Conservation (phyloP, 495 filamentous ascomycete genomes). For the Thermothielavioides terrestris region DNA sequence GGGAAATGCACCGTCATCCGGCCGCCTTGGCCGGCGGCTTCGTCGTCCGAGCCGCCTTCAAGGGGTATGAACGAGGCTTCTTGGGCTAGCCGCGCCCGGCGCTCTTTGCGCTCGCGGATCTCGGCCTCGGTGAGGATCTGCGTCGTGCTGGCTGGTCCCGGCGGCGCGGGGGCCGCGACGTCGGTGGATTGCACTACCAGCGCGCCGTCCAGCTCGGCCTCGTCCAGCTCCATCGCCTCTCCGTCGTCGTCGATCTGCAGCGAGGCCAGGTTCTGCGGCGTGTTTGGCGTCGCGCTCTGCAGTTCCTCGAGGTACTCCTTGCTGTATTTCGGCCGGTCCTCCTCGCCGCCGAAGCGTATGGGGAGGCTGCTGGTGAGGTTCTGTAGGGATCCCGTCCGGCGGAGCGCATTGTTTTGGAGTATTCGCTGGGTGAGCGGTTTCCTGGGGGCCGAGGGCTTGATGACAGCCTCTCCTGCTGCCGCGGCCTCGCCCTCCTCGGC, state of each 20-base stretch:
- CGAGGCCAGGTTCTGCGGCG: slow-evolving; percentile 50
- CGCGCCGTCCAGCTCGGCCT: slow-evolving; percentile 48
- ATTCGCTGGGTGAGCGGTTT: slow-evolving; percentile 62
- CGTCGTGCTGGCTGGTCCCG: neutral
- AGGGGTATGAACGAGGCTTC: slow-evolving; percentile 75
- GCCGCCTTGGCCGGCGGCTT: neutral
- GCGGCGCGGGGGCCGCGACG: slow-evolving; percentile 1
- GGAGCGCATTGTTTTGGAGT: slow-evolving; percentile 61
- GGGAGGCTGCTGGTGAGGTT: slow-evolving; percentile 41
- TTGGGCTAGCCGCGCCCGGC: slow-evolving; percentile 67
- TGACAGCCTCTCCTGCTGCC: neutral
- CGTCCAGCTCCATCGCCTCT: slow-evolving; percentile 41
- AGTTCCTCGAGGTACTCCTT: slow-evolving; percentile 81
- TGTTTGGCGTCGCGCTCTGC: slow-evolving; percentile 69
- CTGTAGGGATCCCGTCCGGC: slow-evolving; percentile 26
- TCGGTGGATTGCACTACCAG: slow-evolving; percentile 51
- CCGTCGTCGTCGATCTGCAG: slow-evolving; percentile 14
- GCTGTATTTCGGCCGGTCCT: slow-evolving; percentile 70
- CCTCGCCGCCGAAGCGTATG: slow-evolving; percentile 51
- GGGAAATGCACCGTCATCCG: slow-evolving; percentile 34
- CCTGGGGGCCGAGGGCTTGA: slow-evolving; percentile 47
- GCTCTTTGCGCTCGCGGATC: slow-evolving; percentile 85
- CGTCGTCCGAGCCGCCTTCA: slow-evolving; percentile 45
- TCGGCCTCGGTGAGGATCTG: slow-evolving; percentile 72
- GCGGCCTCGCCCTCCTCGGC: slow-evolving; percentile 39